phyloP scores from a whole-genome alignment of 225 moss, liverwort and hornwort genomes.

The Neckera pumila region DNA sequence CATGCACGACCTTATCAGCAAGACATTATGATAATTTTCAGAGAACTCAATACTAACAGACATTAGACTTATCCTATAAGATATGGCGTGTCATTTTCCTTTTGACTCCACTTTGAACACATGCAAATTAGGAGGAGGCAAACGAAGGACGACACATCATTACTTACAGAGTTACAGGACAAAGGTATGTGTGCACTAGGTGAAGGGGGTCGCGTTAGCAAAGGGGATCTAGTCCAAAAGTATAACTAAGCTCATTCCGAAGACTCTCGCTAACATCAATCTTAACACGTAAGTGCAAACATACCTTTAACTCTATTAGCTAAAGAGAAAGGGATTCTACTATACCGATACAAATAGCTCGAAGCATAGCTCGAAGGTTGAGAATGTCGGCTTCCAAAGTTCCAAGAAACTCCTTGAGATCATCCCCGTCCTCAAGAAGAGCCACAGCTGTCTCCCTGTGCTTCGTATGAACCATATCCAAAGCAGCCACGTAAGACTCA shows the following conservation, averaged over 20 bases:
- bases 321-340: background rate
- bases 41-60: background rate
- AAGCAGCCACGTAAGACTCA: conserved; percentile 50
- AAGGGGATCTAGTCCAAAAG: background rate
- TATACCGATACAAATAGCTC: conserved; percentile 86
- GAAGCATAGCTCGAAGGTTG: conserved; percentile 90
- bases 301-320: background rate
- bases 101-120: background rate
- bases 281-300: background rate
- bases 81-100: background rate
- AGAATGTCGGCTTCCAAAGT: conserved; percentile 52
- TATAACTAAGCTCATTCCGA: background rate
- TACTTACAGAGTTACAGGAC: background rate
- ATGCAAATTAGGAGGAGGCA: background rate
- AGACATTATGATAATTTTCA: background rate
- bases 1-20: background rate
- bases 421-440: conserved; percentile 69
- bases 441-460: conserved; percentile 57
- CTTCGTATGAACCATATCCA: conserved; percentile 59
- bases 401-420: conserved; percentile 49
- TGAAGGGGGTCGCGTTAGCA: background rate
- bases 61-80: background rate
- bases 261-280: background rate
- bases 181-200: background rate
- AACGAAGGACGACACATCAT: background rate